These are phyloP conservation scores for Lophiostoma macrostomum DNA, from an alignment of 495 filamentous ascomycete genomes.

Conservation along the genomic window DNA sequence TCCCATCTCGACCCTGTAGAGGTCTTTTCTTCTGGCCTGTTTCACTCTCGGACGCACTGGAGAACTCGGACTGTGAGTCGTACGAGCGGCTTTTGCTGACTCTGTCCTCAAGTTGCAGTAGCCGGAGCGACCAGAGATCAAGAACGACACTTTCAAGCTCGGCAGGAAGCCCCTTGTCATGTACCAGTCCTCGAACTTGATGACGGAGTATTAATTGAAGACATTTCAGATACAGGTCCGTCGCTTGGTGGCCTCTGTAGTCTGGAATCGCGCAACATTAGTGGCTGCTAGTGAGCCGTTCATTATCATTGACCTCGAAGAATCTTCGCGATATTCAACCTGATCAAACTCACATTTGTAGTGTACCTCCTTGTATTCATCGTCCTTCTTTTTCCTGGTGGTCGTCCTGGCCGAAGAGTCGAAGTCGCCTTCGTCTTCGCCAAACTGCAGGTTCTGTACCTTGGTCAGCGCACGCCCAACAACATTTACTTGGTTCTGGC, in stretches of 20 bases:
- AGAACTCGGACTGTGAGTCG: slow-evolving; percentile 39
- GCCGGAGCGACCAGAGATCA: slow-evolving; percentile 68
- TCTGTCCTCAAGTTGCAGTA: slow-evolving; percentile 49
- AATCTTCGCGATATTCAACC: neutral
- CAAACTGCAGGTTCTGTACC: slow-evolving; percentile 38
- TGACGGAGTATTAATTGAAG: slow-evolving; percentile 83
- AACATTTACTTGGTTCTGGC: neutral
- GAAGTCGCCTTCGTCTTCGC: slow-evolving; percentile 75
- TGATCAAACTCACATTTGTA: slow-evolving; percentile 21
- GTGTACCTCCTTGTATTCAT: slow-evolving; percentile 49
- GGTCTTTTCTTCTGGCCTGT: slow-evolving; percentile 1
- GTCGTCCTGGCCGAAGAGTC: slow-evolving; percentile 55
- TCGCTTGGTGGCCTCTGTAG: slow-evolving; percentile 57
- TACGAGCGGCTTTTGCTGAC: slow-evolving; percentile 30
- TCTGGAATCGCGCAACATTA: slow-evolving; percentile 14
- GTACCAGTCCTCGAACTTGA: slow-evolving; percentile 63
- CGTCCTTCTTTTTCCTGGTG: slow-evolving; percentile 53
- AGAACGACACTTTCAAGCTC: slow-evolving; percentile 62
- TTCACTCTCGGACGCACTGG: slow-evolving; percentile 48
- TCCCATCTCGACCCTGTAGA: slow-evolving; percentile 22
- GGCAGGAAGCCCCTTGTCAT: slow-evolving; percentile 58
- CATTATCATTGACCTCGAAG: neutral
- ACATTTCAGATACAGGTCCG: slow-evolving; percentile 75
- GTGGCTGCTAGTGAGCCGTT: neutral
- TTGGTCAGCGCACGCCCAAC: neutral